Base-by-base conservation (phyloP, 202 grass and related monocot genomes). In the Eragrostis tef region DNA sequence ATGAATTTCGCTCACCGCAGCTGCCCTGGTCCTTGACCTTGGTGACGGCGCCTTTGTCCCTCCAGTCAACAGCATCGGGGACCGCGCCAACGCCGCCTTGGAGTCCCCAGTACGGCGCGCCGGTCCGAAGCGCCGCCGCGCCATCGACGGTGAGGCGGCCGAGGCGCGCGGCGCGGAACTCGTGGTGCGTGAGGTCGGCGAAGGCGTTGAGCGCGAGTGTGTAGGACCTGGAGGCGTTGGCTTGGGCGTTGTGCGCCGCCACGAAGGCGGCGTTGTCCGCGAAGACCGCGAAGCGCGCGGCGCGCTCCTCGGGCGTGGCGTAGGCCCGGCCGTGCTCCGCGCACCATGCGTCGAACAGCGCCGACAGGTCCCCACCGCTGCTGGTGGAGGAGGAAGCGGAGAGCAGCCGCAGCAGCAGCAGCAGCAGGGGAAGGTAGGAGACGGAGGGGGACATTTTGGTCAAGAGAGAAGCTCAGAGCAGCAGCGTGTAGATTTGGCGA, bases 11-110 rank as follows among this genome's bases (percentile, higher is more conserved):
- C 91, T 91, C 82, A 97, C 94, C 94, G 61, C 94, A 98, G 81
- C 86, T 92, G 19, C 90, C 92, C 78, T 98, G 95, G 77, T 98
- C 90, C 81, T 98, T 98, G 52, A 98, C 85, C 21, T 80, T 68
- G 66, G 90, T 98, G 67, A 98, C 92, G 17, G 88, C 88, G 15
- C 90, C 95, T 43, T 78, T 87, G 20, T 98, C 16, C 80, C 95
- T 93, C 95, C 95, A 98, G 86, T 98, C 95, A 0, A 98, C 0
- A 59, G 92, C 86, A 42, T 83, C 79, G 3, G 95, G 95, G 25
- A 89, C 79, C 13, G 64, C 78, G 16, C 62, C 25, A 25, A 91
- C 80, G 17, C 78, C 21, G 62, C 9, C 22, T 13, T 27, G 42
- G 67, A 77, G 22, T 1, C 71, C 84, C 56, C 34, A 8, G 77